Conservation (phyloP, 106 monocot genomes). For the Apostasia ramifera region DNA sequence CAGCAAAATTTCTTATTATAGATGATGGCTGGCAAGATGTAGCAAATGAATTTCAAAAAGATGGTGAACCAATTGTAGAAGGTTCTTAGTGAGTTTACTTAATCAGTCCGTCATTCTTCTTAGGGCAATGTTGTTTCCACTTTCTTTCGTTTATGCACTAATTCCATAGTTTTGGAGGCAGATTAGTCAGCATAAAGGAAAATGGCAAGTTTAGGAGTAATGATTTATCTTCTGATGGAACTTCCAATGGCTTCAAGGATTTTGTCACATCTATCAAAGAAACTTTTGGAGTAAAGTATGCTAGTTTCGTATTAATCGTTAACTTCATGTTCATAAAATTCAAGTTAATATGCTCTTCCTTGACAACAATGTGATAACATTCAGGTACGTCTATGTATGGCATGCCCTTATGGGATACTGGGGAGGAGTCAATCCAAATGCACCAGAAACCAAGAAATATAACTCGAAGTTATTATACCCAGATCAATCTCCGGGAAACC, state of each 20-base stretch:
- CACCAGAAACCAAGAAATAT: slow-evolving; percentile 33
- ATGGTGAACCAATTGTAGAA: slow-evolving; percentile 36
- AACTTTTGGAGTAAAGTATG: slow-evolving; percentile 29
- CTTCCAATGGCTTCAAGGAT: slow-evolving; percentile 18
- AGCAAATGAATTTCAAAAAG: slow-evolving; percentile 36
- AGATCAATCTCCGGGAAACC: slow-evolving; percentile 42
- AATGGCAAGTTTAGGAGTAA: slow-evolving; percentile 24
- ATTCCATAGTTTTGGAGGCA: slow-evolving; percentile 26
- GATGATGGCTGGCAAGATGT: slow-evolving; percentile 57
- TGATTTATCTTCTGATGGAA: neutral
- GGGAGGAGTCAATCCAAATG: slow-evolving; percentile 38
- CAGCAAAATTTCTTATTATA: slow-evolving; percentile 41
- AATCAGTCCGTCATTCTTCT: neutral
- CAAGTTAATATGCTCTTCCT: too few relatives aligned
- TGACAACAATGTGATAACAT: neutral
- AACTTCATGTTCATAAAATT: neutral
- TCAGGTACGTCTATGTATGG: slow-evolving; percentile 35
- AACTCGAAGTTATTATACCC: slow-evolving; percentile 31
- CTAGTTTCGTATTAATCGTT: neutral
- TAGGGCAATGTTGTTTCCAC: neutral
- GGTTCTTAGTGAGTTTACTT: slow-evolving; percentile 33
- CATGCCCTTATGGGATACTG: slow-evolving; percentile 50
- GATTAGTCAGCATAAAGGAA: slow-evolving; percentile 32
- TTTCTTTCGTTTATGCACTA: neutral
- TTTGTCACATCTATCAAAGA: slow-evolving; percentile 31